A percentile compares a stretch with the other conserved stretches of the same genome.
Evolutionary conservation across 306 rosid species (phyloP).

Genomic region (Sphenostylis stenocarpa): DNA sequence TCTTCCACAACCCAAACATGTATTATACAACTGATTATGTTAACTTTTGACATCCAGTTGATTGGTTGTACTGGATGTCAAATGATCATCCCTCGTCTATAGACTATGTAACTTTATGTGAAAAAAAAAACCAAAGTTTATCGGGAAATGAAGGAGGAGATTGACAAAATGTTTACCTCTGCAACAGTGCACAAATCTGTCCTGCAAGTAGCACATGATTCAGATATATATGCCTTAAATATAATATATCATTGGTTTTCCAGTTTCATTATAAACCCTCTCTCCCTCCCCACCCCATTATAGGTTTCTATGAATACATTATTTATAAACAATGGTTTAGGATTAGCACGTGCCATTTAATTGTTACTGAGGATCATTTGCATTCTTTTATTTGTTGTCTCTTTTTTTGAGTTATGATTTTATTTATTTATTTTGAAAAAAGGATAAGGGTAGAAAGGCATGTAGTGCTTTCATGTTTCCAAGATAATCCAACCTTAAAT

Average conservation of each 20-base stretch:
- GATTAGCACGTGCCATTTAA: neutral
- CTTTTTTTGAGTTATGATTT: neutral
- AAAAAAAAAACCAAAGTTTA: neutral
- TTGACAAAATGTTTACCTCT: neutral
- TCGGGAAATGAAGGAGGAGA: conserved; percentile 15
- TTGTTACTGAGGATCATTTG: neutral
- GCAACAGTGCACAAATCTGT: neutral
- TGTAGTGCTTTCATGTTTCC: neutral
- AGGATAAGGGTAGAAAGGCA: neutral
- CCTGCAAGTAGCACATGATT: conserved; percentile 11
- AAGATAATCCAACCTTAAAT: neutral
- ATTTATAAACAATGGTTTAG: neutral
- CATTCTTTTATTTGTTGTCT: neutral
- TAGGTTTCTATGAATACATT: neutral
- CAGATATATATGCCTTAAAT: conserved; percentile 3
- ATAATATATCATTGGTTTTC: neutral
- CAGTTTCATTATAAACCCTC: too few relatives aligned
- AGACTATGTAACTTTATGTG: neutral
- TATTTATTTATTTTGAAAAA: neutral
- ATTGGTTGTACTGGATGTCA: too few relatives aligned
- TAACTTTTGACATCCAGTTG: too few relatives aligned
- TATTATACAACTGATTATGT: too few relatives aligned
- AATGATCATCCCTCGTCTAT: too few relatives aligned
- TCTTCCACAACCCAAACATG: too few relatives aligned
- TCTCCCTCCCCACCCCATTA: too few relatives aligned